A percentile compares a stretch with the other conserved stretches of the same genome.
These are phyloP conservation scores for Yamadazyma phyllophila DNA, from an alignment of 805 yeast genomes.

Conservation along the genomic window DNA sequence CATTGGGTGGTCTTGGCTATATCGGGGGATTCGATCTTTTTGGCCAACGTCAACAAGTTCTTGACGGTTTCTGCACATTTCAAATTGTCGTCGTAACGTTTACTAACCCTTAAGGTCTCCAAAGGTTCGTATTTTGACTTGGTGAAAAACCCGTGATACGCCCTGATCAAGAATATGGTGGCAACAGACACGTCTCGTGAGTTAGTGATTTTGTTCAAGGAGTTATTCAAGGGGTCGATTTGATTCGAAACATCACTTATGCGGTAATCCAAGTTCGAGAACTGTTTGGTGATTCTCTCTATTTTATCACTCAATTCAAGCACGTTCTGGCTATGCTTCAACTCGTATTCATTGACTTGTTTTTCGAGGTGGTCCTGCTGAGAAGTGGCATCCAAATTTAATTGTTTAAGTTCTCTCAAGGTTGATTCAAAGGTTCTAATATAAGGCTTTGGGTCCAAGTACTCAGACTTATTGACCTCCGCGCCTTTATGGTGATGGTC, in stretches of 20 bases:
- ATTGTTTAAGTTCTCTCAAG: conserved; percentile 61
- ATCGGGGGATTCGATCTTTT: conserved; percentile 58
- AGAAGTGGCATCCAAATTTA: conserved; percentile 54
- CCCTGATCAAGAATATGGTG: conserved; percentile 68
- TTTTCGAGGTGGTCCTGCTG: conserved; percentile 52
- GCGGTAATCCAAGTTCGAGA: conserved; percentile 48
- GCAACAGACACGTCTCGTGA: conserved; percentile 71
- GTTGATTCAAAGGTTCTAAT: conserved; percentile 91
- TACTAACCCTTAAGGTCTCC: conserved; percentile 53
- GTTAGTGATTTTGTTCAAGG: conserved; percentile 62
- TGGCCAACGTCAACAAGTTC: conserved; percentile 61
- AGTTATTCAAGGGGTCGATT: conserved; percentile 69
- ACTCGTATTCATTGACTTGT: conserved; percentile 59
- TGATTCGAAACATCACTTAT: conserved; percentile 57
- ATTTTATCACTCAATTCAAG: conserved; percentile 51
- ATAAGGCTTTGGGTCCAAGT: conserved; percentile 89
- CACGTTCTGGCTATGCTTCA: conserved; percentile 66
- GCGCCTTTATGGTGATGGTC: conserved; percentile 56
- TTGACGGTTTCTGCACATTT: conserved; percentile 69
- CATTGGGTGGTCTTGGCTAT: conserved; percentile 43
- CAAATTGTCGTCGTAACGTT: conserved; percentile 48
- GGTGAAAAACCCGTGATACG: conserved; percentile 75
- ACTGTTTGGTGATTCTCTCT: conserved; percentile 44
- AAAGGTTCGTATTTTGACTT: conserved; percentile 54
- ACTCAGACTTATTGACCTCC: conserved; percentile 50